Conservation (phyloP, 805 yeast genomes). For the Barnettozyma wickerhamii region DNA sequence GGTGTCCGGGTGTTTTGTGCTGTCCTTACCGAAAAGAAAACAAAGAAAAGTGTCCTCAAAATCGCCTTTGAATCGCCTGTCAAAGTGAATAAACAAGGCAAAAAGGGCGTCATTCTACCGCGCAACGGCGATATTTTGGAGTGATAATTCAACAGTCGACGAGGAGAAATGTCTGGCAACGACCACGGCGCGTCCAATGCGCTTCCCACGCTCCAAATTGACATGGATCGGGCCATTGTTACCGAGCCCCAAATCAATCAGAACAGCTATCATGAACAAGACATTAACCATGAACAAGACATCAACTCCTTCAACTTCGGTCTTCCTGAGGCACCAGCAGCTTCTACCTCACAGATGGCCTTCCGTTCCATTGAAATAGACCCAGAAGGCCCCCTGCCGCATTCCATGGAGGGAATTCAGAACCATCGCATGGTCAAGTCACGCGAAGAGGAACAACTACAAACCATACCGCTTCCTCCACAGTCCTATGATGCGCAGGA, state of each 20-base stretch:
- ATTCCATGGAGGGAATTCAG: neutral
- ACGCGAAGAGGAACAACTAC: neutral
- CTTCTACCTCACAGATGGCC: neutral
- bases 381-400: slow-evolving; percentile 11
- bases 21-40: slow-evolving; percentile 4
- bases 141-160: too few species aligned
- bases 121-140: too few species aligned
- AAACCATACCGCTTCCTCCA: neutral
- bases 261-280: slow-evolving; percentile 1
- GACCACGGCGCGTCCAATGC: neutral
- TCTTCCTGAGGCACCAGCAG: neutral
- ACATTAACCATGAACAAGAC: neutral
- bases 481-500: neutral
- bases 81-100: too few species aligned
- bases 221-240: slow-evolving; percentile 18
- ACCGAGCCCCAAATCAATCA: slow-evolving; percentile 9
- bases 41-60: slow-evolving; percentile 1
- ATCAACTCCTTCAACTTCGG: neutral
- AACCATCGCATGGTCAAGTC: neutral
- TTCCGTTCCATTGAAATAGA: slow-evolving; percentile 17
- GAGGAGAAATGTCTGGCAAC: neutral
- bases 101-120: too few species aligned
- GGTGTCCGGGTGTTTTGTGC: slow-evolving; percentile 6
- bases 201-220: slow-evolving; percentile 12
- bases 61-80: neutral